Base-by-base conservation (phyloP, 176 grass and related monocot genomes). In the Carex littledalei region DNA sequence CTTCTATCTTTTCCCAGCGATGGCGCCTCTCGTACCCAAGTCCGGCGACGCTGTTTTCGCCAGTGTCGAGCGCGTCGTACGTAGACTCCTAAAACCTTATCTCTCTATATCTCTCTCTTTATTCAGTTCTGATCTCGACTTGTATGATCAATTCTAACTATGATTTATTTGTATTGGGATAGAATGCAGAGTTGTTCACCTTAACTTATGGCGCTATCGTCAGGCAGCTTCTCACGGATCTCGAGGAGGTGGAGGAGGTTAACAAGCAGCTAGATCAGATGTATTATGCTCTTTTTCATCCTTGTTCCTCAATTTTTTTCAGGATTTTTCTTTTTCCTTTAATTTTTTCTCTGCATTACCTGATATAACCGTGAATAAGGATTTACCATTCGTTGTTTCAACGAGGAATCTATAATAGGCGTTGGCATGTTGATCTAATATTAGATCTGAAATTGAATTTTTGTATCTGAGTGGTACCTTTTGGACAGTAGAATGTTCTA, bases 231-330 rank as follows among this genome's bases (percentile, higher is more conserved):
- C 88, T 99, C 50, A 95, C 93, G 83, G 96, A 99, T 92, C 93
- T 99, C 32, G 96, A 99, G 86, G 96, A 99, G 84, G 91, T 99
- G n/a, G 96, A 99, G 29, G 96, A 99, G 93, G 96, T 99, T 88
- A 99, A 99, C 90, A 95, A 99, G 81, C 93, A 99, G 81, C 91
- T 99, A 22, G 96, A 99, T 92, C 96, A 99, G 91, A 99, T 95
- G 96, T 99, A 88, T 31, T 57, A 54, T 78, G 24, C 22, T 31
- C 21, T 77, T 76, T 74, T 78, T 56, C 49, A 78, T 78, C 49
- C 22, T 55, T 8, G 47, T 78, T 77, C 21, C 6, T 18, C 49
- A 56, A 14, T 26, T 14, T 5, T 14, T 49, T 79, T n/a, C 69
- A 34, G 15, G 18, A 49, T 26, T 17, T 16, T 34, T 74, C 20